These are phyloP conservation scores for Spergularia azorica DNA, from an alignment of 179 eudicot genomes.

Conservation along the genomic window DNA sequence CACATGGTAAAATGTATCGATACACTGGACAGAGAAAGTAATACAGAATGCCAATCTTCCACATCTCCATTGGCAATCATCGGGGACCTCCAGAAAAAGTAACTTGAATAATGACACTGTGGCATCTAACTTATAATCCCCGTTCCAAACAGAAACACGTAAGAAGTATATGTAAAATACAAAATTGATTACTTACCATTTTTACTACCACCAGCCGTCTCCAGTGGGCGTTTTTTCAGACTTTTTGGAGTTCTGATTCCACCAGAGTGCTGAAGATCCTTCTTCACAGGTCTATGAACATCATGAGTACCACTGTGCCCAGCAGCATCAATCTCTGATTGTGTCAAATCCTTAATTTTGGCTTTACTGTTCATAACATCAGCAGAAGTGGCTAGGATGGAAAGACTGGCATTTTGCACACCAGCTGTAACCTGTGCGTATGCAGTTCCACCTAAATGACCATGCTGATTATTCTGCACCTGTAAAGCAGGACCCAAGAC, in stretches of 20 bases:
- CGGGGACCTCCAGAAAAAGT: neutral
- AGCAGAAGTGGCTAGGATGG: slow-evolving; percentile 9
- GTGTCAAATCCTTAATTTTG: slow-evolving; percentile 23
- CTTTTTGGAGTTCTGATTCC: slow-evolving; percentile 28
- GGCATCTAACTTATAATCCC: neutral
- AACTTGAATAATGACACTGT: neutral
- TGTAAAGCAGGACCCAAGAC: slow-evolving; percentile 17
- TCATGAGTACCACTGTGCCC: slow-evolving; percentile 25
- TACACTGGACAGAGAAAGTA: neutral
- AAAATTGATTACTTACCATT: slow-evolving; percentile 25
- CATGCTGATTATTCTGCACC: slow-evolving; percentile 25
- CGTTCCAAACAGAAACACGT: slow-evolving; percentile 2
- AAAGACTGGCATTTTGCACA: slow-evolving; percentile 14
- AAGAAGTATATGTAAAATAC: slow-evolving; percentile 11
- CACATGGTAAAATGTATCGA: neutral
- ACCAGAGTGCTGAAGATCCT: slow-evolving; percentile 25
- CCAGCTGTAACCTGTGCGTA: slow-evolving; percentile 19
- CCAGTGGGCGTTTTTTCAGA: slow-evolving; percentile 27
- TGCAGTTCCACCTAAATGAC: slow-evolving; percentile 31
- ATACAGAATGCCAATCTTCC: neutral
- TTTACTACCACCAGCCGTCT: slow-evolving; percentile 6
- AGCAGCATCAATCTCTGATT: slow-evolving; percentile 24
- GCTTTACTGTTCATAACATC: slow-evolving; percentile 24
- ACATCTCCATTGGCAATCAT: neutral
- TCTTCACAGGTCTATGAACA: slow-evolving; percentile 26